Percentiles rank a stretch among this genome's conserved stretches.
Conservation (phyloP, 192 early-diverging fungal genomes). For the Rhizophagus sp. region DNA sequence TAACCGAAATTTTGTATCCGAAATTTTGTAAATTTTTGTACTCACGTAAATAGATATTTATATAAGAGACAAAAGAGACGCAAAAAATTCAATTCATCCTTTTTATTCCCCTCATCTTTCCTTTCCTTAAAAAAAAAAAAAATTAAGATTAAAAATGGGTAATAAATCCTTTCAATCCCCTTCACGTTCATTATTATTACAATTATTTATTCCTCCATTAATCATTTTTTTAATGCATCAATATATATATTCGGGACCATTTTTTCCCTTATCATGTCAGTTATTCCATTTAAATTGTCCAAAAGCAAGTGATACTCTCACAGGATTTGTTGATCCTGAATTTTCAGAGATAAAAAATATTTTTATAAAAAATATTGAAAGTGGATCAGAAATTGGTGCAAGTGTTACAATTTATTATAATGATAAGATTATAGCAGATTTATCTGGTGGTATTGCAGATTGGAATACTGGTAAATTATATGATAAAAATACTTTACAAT, state of each 20-base stretch:
- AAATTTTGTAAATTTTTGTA: too few relatives aligned
- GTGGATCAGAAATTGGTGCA: constrained; percentile 51
- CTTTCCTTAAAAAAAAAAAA: too few relatives aligned
- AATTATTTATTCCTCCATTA: neutral
- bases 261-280: constrained; percentile 23
- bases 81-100: too few relatives aligned
- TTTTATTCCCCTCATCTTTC: too few relatives aligned
- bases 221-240: neutral
- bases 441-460: constrained; percentile 62
- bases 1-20: too few relatives aligned
- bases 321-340: constrained; percentile 8
- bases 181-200: neutral
- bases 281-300: constrained; percentile 12
- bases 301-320: neutral
- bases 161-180: neutral
- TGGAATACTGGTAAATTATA: constrained; percentile 40
- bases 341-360: constrained; percentile 5
- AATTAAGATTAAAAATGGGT: neutral
- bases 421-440: constrained; percentile 55
- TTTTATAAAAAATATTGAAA: constrained; percentile 21
- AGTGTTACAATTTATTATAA: constrained; percentile 47
- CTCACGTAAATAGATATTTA: too few relatives aligned
- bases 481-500: constrained; percentile 57
- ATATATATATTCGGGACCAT: constrained; percentile 21
- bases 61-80: too few relatives aligned